phyloP scores from a whole-genome alignment of 2,329 filamentous ascomycete species.

The Cladosporium sp. region DNA sequence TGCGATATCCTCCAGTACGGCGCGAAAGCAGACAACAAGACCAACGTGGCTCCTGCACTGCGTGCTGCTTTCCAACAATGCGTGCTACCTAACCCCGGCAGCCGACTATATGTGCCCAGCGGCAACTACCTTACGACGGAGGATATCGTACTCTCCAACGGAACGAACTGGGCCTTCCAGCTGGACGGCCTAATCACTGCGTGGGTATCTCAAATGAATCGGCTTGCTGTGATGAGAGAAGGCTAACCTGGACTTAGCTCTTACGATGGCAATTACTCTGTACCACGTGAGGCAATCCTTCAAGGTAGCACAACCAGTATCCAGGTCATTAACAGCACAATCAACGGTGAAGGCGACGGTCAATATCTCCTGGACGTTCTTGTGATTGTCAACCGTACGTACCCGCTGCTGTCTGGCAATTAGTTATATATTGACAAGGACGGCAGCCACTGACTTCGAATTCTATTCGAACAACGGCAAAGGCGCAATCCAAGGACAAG shows the following conservation, averaged over 20 bases:
- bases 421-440: background rate
- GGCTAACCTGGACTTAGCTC: background rate
- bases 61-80: background rate
- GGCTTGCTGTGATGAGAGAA: background rate
- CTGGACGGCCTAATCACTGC: background rate
- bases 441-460: background rate
- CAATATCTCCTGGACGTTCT: background rate
- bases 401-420: background rate
- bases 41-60: background rate
- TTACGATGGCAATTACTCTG: background rate
- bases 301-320: background rate
- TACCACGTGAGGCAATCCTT: conserved; percentile 2
- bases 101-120: background rate
- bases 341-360: background rate
- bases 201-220: background rate
- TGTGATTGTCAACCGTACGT: background rate
- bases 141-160: background rate
- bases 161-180: background rate
- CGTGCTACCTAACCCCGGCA: background rate
- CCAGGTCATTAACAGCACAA: background rate
- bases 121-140: background rate
- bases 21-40: background rate
- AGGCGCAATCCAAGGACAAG: background rate
- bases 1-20: background rate
- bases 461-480: conserved; percentile 1